These are phyloP conservation scores for Podaxis mareebaensis DNA, from an alignment of 768 basidiomycete genomes.

Conservation along the genomic window DNA sequence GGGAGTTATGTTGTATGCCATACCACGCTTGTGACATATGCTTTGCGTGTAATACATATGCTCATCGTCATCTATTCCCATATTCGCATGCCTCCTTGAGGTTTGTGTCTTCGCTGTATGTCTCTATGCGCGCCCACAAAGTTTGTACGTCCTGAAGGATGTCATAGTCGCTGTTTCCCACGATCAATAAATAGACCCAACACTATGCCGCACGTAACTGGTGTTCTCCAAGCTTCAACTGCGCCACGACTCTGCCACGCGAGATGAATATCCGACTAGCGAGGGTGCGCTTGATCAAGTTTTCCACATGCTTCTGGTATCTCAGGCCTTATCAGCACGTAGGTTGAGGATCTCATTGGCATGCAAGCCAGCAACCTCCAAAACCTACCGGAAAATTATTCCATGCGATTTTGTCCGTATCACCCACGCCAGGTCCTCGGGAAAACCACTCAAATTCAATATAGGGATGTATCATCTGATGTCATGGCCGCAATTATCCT, in stretches of 20 bases:
- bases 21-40: neutral
- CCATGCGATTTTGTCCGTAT: slow-evolving; percentile 71
- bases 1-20: neutral
- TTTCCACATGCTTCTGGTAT: slow-evolving; percentile 17
- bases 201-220: neutral
- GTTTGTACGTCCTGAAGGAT: neutral
- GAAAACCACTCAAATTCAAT: neutral
- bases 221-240: neutral
- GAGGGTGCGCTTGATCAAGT: slow-evolving; percentile 33
- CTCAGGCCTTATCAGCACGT: slow-evolving; percentile 24
- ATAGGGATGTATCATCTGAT: slow-evolving; percentile 86
- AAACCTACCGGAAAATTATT: slow-evolving; percentile 92
- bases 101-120: too few relatives aligned
- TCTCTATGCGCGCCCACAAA: too few relatives aligned
- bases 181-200: neutral
- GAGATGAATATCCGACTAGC: slow-evolving; percentile 53
- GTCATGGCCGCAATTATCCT: slow-evolving; percentile 93
- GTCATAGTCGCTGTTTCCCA: neutral
- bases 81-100: neutral
- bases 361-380: slow-evolving; percentile 96
- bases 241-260: neutral
- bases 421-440: neutral
- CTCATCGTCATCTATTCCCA: neutral
- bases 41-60: neutral
- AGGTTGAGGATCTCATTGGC: slow-evolving; percentile 86